Evolutionary conservation across 2,329 filamentous ascomycete species (phyloP).

Genomic region (Cordyceps tenuipes): DNA sequence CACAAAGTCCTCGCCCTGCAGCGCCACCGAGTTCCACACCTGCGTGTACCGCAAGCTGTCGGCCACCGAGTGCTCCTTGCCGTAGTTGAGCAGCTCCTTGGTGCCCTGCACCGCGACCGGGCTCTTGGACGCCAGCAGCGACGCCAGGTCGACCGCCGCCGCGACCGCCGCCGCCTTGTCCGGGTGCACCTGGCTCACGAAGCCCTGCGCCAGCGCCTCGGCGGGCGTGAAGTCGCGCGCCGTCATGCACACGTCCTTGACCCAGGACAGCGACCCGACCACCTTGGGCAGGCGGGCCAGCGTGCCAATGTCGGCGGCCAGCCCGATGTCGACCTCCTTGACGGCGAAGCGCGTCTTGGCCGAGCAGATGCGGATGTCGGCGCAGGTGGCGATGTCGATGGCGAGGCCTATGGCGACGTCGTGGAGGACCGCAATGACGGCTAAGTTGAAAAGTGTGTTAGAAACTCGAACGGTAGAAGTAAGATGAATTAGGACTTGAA

Average conservation of each 20-base stretch:
- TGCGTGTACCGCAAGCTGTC: slow-evolving; percentile 78
- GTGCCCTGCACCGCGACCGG: slow-evolving; percentile 82
- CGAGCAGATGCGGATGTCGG: slow-evolving; percentile 61
- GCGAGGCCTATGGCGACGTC: slow-evolving; percentile 70
- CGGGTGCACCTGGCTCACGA: slow-evolving; percentile 58
- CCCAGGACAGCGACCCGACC: slow-evolving; percentile 63
- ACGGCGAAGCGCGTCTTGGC: slow-evolving; percentile 56
- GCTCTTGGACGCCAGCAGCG: slow-evolving; percentile 66
- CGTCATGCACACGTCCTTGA: slow-evolving; percentile 69
- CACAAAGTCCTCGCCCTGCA: slow-evolving; percentile 73
- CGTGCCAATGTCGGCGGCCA: slow-evolving; percentile 73
- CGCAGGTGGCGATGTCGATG: slow-evolving; percentile 63
- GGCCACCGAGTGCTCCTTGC: slow-evolving; percentile 65
- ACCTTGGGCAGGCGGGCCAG: slow-evolving; percentile 65
- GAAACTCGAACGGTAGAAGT: not conserved
- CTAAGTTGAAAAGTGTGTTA: slow-evolving; percentile 27
- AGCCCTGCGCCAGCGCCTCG: slow-evolving; percentile 62
- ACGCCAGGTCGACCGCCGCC: slow-evolving; percentile 55
- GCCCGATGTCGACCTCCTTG: slow-evolving; percentile 75
- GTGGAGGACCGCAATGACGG: slow-evolving; percentile 75
- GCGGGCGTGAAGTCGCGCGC: slow-evolving; percentile 60
- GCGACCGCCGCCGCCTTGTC: slow-evolving; percentile 55
- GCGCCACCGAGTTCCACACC: slow-evolving; percentile 76
- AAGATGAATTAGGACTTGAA: no score
- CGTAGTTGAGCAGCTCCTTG: slow-evolving; percentile 78